Percentiles rank a stretch among this genome's conserved stretches.
These are phyloP conservation scores for Penicillium roqueforti DNA, from an alignment of 495 filamentous ascomycete genomes.

Conservation along the genomic window DNA sequence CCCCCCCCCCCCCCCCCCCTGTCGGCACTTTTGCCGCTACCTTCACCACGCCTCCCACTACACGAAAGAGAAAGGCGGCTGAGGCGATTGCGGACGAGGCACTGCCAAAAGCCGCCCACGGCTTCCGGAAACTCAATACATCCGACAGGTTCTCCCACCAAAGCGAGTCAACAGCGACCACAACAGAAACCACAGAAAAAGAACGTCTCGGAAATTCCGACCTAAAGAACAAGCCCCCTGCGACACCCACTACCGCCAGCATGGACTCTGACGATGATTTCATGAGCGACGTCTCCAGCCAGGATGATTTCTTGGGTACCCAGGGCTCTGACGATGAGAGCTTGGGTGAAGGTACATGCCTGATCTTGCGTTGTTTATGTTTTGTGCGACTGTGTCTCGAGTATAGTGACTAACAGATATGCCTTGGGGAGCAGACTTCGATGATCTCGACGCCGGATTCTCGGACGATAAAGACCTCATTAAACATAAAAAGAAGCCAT, in stretches of 20 bases:
- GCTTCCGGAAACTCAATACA: constrained; percentile 24
- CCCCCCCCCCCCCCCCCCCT: too few relatives aligned
- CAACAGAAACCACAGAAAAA: constrained; percentile 9
- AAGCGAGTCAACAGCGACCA: constrained; percentile 4
- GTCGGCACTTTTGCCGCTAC: constrained; percentile 20
- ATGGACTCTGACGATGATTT: constrained; percentile 99
- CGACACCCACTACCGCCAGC: constrained; percentile 43
- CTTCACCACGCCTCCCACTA: constrained; percentile 62
- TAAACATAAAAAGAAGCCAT: constrained; percentile 64
- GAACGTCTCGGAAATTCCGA: constrained; percentile 9
- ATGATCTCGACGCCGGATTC: constrained; percentile 73
- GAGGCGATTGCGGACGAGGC: constrained; percentile 52
- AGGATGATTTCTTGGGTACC: constrained; percentile 60
- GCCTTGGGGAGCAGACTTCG: constrained; percentile 51
- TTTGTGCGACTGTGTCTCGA: neutral
- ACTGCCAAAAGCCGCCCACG: constrained; percentile 30
- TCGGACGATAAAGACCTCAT: constrained; percentile 71
- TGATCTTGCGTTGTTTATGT: neutral
- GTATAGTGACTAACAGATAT: constrained; percentile 3
- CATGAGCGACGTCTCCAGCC: constrained; percentile 79
- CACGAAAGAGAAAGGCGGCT: constrained; percentile 89
- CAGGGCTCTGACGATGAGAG: constrained; percentile 76
- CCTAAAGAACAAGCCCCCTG: constrained; percentile 24
- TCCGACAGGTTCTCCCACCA: constrained; percentile 12
- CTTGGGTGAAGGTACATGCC: constrained; percentile 70